phyloP scores from a whole-genome alignment of 805 yeast species.

The Tanozyma kutaoensis region DNA sequence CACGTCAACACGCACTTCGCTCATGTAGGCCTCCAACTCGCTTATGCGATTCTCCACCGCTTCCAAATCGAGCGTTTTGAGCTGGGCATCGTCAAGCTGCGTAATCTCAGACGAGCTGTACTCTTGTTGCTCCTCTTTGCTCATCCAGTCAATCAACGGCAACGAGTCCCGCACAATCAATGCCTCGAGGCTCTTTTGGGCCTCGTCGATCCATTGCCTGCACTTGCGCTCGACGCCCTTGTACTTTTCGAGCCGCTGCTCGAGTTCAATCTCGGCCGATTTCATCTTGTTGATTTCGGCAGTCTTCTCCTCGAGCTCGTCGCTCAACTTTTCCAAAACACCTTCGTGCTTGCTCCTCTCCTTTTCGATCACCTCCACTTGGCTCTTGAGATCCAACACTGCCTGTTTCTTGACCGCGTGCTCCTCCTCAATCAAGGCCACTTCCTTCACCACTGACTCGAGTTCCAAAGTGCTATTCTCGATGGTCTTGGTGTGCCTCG shows the following conservation, averaged over 20 bases:
- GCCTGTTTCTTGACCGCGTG: constrained; percentile 51
- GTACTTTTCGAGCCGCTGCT: constrained; percentile 48
- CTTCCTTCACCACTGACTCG: constrained; percentile 10
- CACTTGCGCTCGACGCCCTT: constrained; percentile 23
- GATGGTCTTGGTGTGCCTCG: constrained; percentile 37
- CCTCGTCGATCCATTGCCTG: constrained; percentile 22
- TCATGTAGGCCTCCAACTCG: constrained; percentile 40
- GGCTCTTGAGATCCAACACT: constrained; percentile 48
- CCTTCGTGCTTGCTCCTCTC: constrained; percentile 22
- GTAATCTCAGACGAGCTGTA: constrained; percentile 25
- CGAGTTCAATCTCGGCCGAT: constrained; percentile 54
- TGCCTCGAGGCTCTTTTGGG: constrained; percentile 25
- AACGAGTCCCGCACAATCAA: constrained; percentile 43
- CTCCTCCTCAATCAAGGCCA: constrained; percentile 29
- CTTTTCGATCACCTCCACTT: constrained; percentile 39
- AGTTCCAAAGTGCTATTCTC: constrained; percentile 38
- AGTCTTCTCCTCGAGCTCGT: constrained; percentile 21
- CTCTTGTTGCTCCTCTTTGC: constrained; percentile 19
- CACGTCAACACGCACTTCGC: constrained; percentile 49
- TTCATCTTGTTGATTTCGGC: constrained; percentile 40
- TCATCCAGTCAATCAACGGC: constrained; percentile 38
- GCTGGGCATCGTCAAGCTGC: constrained; percentile 36
- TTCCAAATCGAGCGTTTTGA: constrained; percentile 33
- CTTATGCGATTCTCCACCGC: constrained; percentile 37
- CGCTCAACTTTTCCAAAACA: constrained; percentile 24